Evolutionary conservation across 306 rosid species (phyloP).

Genomic region (Pyrus pyrifolia): DNA sequence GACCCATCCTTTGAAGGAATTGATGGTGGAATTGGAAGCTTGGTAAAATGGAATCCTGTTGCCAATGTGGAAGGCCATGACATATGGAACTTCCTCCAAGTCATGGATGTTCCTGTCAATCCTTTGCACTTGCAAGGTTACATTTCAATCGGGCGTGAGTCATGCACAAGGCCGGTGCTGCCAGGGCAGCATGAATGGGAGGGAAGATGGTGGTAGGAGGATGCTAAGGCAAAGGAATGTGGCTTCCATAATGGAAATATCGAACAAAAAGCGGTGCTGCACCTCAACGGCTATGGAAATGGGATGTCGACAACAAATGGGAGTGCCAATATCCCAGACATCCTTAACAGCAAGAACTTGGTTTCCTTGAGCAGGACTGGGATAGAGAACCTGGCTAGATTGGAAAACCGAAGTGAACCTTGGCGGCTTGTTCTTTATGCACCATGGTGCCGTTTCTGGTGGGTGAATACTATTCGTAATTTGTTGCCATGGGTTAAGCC

Average conservation of each 20-base stretch:
- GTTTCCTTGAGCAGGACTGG: slow-evolving; percentile 62
- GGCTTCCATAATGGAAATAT: slow-evolving; percentile 95
- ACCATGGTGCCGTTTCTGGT: slow-evolving; percentile 90
- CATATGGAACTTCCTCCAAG: slow-evolving; percentile 66
- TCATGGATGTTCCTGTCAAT: slow-evolving; percentile 89
- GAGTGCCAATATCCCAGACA: slow-evolving; percentile 26
- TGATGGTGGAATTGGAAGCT: slow-evolving; percentile 77
- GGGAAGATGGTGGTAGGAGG: slow-evolving; percentile 99
- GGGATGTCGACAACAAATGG: not conserved
- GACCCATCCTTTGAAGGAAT: slow-evolving; percentile 83
- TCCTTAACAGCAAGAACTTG: slow-evolving; percentile 46
- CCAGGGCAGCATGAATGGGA: slow-evolving; percentile 98
- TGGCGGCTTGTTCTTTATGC: slow-evolving; percentile 86
- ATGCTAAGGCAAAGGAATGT: slow-evolving; percentile 92
- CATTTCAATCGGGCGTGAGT: slow-evolving; percentile 82
- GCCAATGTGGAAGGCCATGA: slow-evolving; percentile 62
- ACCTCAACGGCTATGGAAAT: slow-evolving; percentile 20
- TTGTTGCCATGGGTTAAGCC: not conserved
- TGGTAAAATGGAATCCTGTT: slow-evolving; percentile 97
- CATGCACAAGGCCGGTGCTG: slow-evolving; percentile 92
- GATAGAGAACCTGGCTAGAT: slow-evolving; percentile 60
- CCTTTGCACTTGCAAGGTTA: slow-evolving; percentile 76
- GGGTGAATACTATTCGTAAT: not conserved
- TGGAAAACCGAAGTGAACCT: slow-evolving; percentile 57
- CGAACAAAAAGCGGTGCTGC: slow-evolving; percentile 48